Evolutionary conservation across 208 protist species (phyloP).

Genomic region (Wallacemonas collosoma): DNA sequence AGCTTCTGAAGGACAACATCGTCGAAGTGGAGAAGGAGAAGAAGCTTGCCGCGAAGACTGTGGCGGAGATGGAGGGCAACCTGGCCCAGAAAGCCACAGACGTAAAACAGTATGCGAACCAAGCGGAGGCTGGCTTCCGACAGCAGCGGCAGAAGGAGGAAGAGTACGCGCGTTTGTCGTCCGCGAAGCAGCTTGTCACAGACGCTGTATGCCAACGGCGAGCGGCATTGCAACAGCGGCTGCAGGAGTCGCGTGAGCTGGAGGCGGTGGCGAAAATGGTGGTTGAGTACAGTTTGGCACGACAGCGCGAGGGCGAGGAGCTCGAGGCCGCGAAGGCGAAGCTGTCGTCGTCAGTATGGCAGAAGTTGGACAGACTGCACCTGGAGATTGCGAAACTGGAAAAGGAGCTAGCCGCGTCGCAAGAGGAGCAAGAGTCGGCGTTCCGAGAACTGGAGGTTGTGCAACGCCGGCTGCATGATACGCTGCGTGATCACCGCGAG

Average conservation of each 20-base stretch:
- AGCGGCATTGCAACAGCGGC: conserved; percentile 19
- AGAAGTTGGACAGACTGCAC: conserved; percentile 32
- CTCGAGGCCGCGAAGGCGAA: conserved; percentile 35
- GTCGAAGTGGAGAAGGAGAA: conserved; percentile 34
- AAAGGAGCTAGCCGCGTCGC: conserved; percentile 26
- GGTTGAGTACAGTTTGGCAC: conserved; percentile 30
- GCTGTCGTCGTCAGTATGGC: conserved; percentile 44
- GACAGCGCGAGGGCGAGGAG: conserved; percentile 44
- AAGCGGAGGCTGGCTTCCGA: conserved; percentile 25
- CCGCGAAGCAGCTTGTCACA: conserved; percentile 10
- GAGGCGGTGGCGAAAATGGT: conserved; percentile 44
- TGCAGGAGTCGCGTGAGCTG: conserved; percentile 27
- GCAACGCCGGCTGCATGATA: conserved; percentile 32
- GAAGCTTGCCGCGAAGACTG: conserved; percentile 14
- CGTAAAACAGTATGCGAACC: conserved; percentile 29
- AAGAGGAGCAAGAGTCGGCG: conserved; percentile 33
- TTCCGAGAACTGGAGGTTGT: conserved; percentile 39
- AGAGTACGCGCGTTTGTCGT: conserved; percentile 20
- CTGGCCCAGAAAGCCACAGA: conserved; percentile 18
- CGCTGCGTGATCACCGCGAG: conserved; percentile 46
- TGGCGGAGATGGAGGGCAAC: conserved; percentile 17
- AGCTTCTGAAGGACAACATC: conserved; percentile 39
- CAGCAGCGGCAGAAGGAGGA: conserved; percentile 18
- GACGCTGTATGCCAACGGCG: conserved; percentile 16
- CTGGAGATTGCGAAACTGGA: conserved; percentile 18